A percentile compares a stretch with the other conserved stretches of the same genome.
Evolutionary conservation across 768 basidiomycete species (phyloP).

Genomic region (Pleurotus cornucopiae): DNA sequence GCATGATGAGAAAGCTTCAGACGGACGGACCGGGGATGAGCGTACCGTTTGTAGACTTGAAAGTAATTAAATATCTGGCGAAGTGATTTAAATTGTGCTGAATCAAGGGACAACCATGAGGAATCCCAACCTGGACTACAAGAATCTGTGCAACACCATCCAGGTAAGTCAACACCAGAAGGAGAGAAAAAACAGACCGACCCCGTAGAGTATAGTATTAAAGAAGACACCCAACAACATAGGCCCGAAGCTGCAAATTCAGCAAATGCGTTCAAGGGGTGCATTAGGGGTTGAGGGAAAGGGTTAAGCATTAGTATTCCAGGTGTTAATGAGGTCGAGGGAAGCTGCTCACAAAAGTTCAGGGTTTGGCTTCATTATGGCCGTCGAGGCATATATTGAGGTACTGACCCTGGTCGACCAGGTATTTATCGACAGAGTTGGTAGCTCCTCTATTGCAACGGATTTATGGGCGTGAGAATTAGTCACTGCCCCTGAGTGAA

Average conservation of each 20-base stretch:
- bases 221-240: conserved; percentile 1
- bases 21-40: neutral
- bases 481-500: too few species aligned
- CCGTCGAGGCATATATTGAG: too few species aligned
- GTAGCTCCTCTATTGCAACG: too few species aligned
- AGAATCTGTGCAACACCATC: neutral
- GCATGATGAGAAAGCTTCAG: neutral
- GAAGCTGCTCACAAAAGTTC: too few species aligned
- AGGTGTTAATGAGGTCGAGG: too few species aligned
- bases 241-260: neutral
- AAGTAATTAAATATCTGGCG: conserved; percentile 3
- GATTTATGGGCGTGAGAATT: too few species aligned
- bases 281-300: too few species aligned
- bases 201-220: neutral
- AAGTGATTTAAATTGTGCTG: neutral
- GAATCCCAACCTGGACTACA: neutral
- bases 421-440: too few species aligned
- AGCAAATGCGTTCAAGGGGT: too few species aligned
- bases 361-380: too few species aligned
- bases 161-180: neutral
- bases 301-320: too few species aligned
- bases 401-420: too few species aligned
- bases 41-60: conserved; percentile 6
- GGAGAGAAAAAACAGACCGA: neutral
- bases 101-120: neutral